Evolutionary conservation across 1,284 basidiomycete species (phyloP), one percentile per base, ranked within the genome.

Genomic region (Fomitopsis betulina): DNA sequence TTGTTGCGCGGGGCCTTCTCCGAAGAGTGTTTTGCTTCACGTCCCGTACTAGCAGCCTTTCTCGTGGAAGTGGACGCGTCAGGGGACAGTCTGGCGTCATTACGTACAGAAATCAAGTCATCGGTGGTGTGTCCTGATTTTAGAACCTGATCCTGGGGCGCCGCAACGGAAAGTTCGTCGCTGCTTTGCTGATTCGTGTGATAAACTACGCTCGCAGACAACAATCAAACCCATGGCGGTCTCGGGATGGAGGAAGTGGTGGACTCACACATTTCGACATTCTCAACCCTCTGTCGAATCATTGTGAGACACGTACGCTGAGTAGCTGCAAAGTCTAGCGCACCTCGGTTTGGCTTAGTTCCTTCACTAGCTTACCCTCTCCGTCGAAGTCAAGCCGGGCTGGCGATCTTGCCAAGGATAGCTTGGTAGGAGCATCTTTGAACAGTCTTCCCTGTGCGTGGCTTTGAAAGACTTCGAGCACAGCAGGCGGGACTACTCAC

Each of bases 401-500:
- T 3, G 65, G 58, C 17, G 59, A 50, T 38, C 51, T 51, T 2
- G 66, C 62, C 9, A 68, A 37, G 0, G 67, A 68, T 5, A 63
- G 45, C 52, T 67, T 67, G 10, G 55, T 59, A 1, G 53, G 39
- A 9, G n/a, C 33, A 5, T 58, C 50, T 32, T 54, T 58, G 32
- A 58, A n/a, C 12, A 42, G 38, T 4, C 52, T 35, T 7, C 19
- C 23, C 58, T 62, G 17, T 1, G 9, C 2, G 1, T 15, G 35
- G 12, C 12, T 37, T 15, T 12, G 8, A 12, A 10, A 10, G 3
- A 9, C 13, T 37, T 47, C 25, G 25, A 17, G 6, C 19, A 3
- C 13, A 15, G 38, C 9, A 8, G n/a, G 5, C 4, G 25, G 1
- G n/a, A 21, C 12, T 17, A 23, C 57, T 52, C 25, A 83, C 83